Base-by-base conservation (phyloP, 2,329 filamentous ascomycete genomes). In the Neophaeococcomyces mojaviensis region DNA sequence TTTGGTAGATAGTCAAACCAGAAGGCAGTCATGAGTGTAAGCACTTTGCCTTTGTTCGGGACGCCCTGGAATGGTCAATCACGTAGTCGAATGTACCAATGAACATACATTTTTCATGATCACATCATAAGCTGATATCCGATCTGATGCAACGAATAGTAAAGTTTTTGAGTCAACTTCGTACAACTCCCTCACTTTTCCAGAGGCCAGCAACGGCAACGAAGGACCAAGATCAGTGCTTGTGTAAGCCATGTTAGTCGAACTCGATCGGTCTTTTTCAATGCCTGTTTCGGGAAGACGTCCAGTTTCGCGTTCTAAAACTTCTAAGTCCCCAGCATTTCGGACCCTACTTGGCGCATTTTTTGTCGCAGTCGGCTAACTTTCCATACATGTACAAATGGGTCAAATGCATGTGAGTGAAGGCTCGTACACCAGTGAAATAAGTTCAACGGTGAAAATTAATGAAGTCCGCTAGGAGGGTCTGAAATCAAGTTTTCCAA, bases 91-190 rank as follows among this genome's bases (percentile, higher is more conserved):
- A 66, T 57, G 39, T 22, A 35, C 19, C 7, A 36, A 8, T 12
- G 18, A 36, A 35, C 66, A 60, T 63, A 82, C 81, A 68, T 92
- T 96, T 58, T 78, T 70, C 74, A 94, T 81, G 57, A 94, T 80
- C 57, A 94, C 88, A 75, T 97, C 90, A 72, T 90, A 97, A 46
- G 92, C 92, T 19, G 88, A 95, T 64, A 96, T 92, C 55, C 92
- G 84, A 69, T 96, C 89, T 12, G 86, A 85, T 19, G 86, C 84
- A 46, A 89, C 81, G 62, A 95, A 90, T 47, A 94, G 81, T 3
- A 94, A 77, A 2, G 79, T 84, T 47, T 77, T 68, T 33, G 79
- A 70, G 61, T 86, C 79, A 44, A 94, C 70, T 50, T 78, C 73
- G 65, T 87, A 94, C 31, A 94, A 76, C 60, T 94, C 86, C 59